Base-by-base conservation (phyloP, 306 rosid species). In the Rosa multiflora region DNA sequence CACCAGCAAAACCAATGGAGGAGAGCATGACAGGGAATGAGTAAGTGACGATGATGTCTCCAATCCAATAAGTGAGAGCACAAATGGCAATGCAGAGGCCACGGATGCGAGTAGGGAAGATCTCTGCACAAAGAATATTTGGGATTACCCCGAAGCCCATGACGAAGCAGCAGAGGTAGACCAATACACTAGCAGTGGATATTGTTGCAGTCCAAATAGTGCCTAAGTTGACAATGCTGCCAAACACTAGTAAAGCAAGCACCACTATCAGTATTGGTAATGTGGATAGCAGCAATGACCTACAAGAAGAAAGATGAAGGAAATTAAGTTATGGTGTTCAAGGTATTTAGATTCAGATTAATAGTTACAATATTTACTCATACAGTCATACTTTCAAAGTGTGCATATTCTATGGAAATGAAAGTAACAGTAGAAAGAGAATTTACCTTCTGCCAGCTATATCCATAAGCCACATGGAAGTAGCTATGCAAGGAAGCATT, bases 401-500 rank as follows among this genome's bases (percentile, higher is more conserved):
- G 39, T 10, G 67, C 37, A 23, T 23, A 59, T 0, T 53, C 10
- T 52, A 5, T 35, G 64, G 18, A 32, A 73, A 35, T 39, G 1
- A 37, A 20, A 48, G 23, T 55, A 23, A n/a, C 12, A 15, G 21
- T 13, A 11, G 7, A 39, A 29, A 32, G 70, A 44, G 43, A 78
- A 26, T 76, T 63, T 88, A 92, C 97, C 97, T 92, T 76, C 97
- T 83, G 80, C 95, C 95, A 70, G 92, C 37, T 62, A 86, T 76
- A 66, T 92, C 97, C 95, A 92, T 90, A 59, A 90, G 88, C 79
- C 85, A 80, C 82, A 92, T 85, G 18, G 95, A 61, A 75, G 87
- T 44, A 43, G 82, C 93, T 80, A 90, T 85, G 83, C 92, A 90
- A 58, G 97, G 97, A 85, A 92, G 95, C 97, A 90, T 92, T 40